Base-by-base conservation (phyloP, 192 early-diverging fungal genomes). In the Podila clonocystis region DNA sequence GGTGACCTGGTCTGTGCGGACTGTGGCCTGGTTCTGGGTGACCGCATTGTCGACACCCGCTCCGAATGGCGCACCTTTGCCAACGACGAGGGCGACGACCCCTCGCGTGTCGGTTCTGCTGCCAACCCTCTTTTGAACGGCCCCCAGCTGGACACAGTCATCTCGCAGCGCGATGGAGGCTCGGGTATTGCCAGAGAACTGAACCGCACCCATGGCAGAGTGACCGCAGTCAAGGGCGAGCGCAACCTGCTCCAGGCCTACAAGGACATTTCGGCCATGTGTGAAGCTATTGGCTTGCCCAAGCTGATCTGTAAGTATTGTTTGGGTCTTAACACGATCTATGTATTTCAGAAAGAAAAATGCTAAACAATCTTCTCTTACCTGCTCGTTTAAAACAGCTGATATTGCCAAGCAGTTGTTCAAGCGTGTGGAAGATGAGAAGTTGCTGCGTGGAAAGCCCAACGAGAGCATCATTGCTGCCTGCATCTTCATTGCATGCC, bases 31-130 rank as follows among this genome's bases (percentile, higher is more conserved):
- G 92, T 94, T 9, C 87, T 98, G 3, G 94, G 94, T 17, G 91
- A 97, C 73, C 88, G 96, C 22, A 91, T 98, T 71, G 96, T 97
- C 67, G 95, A 95, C 77, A 96, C 97, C 31, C 91, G 97, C 13
- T 96, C 94, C 2, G 97, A 99, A 82, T 99, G 97, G 97, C 93
- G 97, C 60, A 99, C 96, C 28, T 95, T 96, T 74, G 91, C 94
- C 26, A 95, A 95, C 77, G 96, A 96, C 67, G 95, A 92, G 71
- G 93, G 91, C 58, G 94, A 95, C 74, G 93, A 96, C 74, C 95
- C 94, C n/a, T 95, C 93, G 61, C 94, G 93, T 92, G 95, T 95
- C 49, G 95, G 96, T 85, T 92, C 90, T 11, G 89, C 91, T 17
- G 86, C 88, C 31, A 93, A 97, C 75, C 92, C 93, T 7, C 78